A percentile compares a stretch with the other conserved stretches of the same genome.
Conservation (phyloP, 1,139 yeast species). For the Sugiyamaella novakii region DNA sequence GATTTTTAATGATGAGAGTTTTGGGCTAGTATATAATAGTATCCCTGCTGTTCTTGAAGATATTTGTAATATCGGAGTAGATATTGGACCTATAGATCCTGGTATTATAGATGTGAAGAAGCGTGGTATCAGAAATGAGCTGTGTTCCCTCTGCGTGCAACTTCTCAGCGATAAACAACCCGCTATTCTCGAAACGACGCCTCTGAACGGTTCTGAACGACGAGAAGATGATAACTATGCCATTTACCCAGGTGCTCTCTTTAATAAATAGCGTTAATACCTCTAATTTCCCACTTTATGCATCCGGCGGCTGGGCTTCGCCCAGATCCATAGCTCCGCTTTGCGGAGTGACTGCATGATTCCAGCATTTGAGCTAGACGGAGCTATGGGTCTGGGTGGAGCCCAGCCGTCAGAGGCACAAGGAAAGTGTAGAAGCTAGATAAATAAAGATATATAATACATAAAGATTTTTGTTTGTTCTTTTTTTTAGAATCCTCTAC, state of each 20-base stretch:
- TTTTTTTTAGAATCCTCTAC: conserved; percentile 33
- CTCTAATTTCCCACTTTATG: too few species aligned
- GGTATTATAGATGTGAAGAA: too few species aligned
- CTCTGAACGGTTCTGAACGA: background rate
- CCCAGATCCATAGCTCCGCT: background rate
- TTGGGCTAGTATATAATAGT: background rate
- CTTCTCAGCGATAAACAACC: background rate
- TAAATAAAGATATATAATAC: conserved; percentile 13
- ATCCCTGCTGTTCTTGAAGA: background rate
- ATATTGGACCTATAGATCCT: too few species aligned
- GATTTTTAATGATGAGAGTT: background rate
- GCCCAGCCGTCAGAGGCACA: too few species aligned
- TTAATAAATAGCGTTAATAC: background rate
- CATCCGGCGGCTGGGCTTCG: background rate
- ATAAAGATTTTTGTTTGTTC: background rate
- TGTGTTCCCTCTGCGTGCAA: background rate
- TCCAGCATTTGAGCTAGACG: too few species aligned
- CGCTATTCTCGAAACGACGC: background rate
- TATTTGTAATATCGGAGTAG: background rate
- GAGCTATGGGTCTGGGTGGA: too few species aligned
- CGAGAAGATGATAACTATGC: conserved; percentile 2
- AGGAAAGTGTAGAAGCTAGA: too few species aligned
- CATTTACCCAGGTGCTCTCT: conserved; percentile 12
- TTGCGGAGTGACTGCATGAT: too few species aligned
- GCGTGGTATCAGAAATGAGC: background rate